Conservation (phyloP, 179 eudicot genomes). For the Patellifolia procumbens region DNA sequence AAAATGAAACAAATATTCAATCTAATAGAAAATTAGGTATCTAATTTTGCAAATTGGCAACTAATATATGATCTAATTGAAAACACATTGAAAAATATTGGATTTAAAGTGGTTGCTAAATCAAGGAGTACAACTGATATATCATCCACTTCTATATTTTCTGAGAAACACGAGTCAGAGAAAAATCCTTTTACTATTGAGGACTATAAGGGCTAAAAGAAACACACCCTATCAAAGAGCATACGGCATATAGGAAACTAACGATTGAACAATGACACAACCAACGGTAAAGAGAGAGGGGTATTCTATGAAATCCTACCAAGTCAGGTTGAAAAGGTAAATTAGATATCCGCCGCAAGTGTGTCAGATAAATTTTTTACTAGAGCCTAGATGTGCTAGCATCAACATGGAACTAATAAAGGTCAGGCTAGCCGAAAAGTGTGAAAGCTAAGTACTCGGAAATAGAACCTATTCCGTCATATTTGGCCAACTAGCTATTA, state of each 20-base stretch:
- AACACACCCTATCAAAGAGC: background rate
- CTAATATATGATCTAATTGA: too few species aligned
- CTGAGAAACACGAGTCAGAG: background rate
- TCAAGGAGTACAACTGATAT: too few species aligned
- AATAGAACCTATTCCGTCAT: background rate
- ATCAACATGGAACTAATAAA: background rate
- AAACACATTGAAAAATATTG: too few species aligned
- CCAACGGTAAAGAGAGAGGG: background rate
- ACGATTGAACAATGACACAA: background rate
- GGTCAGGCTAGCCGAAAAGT: background rate
- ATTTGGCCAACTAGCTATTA: background rate
- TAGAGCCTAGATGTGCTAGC: too few species aligned
- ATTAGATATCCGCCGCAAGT: too few species aligned
- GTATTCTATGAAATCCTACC: background rate
- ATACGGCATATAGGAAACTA: background rate
- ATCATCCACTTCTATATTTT: background rate
- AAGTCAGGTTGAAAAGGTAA: background rate
- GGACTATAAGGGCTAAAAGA: too few species aligned
- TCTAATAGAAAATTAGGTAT: too few species aligned
- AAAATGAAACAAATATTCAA: too few species aligned
- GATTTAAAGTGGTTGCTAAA: too few species aligned
- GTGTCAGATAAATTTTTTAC: too few species aligned
- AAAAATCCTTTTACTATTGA: background rate
- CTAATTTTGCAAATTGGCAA: too few species aligned
- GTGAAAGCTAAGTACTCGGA: background rate